Conservation (phyloP, 1,284 basidiomycete species). For the Tilletia caries region DNA sequence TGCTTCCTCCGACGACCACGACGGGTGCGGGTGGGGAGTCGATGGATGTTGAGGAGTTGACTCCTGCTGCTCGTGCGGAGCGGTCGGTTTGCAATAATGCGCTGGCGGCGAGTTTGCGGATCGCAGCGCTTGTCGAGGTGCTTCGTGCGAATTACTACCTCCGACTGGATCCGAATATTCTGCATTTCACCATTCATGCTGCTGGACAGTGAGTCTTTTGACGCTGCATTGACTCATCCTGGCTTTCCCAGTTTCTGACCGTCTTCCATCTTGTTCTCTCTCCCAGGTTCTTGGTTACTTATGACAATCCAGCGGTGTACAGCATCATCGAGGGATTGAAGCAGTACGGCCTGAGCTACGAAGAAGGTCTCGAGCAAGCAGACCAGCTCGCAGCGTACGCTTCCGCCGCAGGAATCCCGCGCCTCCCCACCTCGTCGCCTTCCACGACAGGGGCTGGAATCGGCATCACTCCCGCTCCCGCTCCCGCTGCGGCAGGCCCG, state of each 20-base stretch:
- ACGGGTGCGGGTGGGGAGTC: too few relatives aligned
- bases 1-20: too few relatives aligned
- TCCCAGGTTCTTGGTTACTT: slow-evolving; percentile 33
- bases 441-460: not conserved
- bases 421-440: slow-evolving; percentile 22
- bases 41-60: not conserved
- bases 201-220: slow-evolving; percentile 13
- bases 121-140: slow-evolving; percentile 70
- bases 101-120: slow-evolving; percentile 74
- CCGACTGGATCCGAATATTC: slow-evolving; percentile 37
- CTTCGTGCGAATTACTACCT: slow-evolving; percentile 35
- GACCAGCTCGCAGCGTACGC: slow-evolving; percentile 56
- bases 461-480: too few relatives aligned
- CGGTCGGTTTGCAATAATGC: slow-evolving; percentile 63
- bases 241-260: not conserved
- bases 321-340: slow-evolving; percentile 78
- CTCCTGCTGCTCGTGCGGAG: slow-evolving; percentile 36
- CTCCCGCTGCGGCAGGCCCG: too few relatives aligned
- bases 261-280: slow-evolving; percentile 24
- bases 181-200: slow-evolving; percentile 12
- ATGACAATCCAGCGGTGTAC: slow-evolving; percentile 59
- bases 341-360: slow-evolving; percentile 68
- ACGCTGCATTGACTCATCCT: too few relatives aligned
- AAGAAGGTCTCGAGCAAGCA: slow-evolving; percentile 76
- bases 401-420: not conserved